Evolutionary conservation across 768 basidiomycete genomes (phyloP).

Genomic region (Russula griseocarnosa): DNA sequence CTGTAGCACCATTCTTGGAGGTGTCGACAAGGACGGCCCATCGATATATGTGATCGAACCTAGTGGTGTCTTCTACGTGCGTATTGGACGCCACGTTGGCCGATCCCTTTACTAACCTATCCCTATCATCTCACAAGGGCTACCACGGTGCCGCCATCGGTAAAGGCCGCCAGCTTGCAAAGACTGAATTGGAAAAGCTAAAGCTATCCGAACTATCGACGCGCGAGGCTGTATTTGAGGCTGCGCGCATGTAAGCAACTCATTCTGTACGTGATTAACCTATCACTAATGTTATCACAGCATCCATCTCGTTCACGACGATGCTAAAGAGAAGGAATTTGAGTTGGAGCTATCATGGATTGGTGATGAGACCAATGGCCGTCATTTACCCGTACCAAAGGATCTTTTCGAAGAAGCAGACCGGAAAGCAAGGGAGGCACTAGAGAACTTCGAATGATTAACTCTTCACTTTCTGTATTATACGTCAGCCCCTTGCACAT

Average conservation of each 20-base stretch:
- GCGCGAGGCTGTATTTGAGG: conserved; percentile 85
- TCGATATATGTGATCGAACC: conserved; percentile 89
- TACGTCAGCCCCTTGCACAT: conserved; percentile 28
- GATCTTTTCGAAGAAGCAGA: conserved; percentile 86
- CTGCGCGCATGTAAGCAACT: conserved; percentile 83
- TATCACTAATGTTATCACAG: conserved; percentile 42
- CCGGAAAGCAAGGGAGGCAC: conserved; percentile 75
- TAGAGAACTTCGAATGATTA: conserved; percentile 61
- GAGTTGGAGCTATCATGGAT: conserved; percentile 99
- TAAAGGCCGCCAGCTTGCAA: conserved; percentile 96
- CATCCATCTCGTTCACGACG: conserved; percentile 96
- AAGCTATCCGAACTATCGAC: conserved; percentile 75
- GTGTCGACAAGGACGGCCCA: conserved; percentile 86
- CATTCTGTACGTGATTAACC: conserved; percentile 14
- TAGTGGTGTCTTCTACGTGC: conserved; percentile 84
- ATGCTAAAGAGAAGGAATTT: conserved; percentile 97
- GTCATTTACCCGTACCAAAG: conserved; percentile 79
- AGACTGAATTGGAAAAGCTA: conserved; percentile 97
- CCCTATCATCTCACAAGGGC: conserved; percentile 49
- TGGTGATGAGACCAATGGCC: conserved; percentile 72
- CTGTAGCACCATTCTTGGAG: conserved; percentile 86
- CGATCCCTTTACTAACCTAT: conserved; percentile 2
- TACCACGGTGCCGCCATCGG: conserved; percentile 96
- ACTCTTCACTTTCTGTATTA: conserved; percentile 27
- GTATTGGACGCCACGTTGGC: conserved; percentile 32